These are phyloP conservation scores for Cryptosporidium xiaoi DNA, from an alignment of 169 alveolate genomes.

Conservation along the genomic window DNA sequence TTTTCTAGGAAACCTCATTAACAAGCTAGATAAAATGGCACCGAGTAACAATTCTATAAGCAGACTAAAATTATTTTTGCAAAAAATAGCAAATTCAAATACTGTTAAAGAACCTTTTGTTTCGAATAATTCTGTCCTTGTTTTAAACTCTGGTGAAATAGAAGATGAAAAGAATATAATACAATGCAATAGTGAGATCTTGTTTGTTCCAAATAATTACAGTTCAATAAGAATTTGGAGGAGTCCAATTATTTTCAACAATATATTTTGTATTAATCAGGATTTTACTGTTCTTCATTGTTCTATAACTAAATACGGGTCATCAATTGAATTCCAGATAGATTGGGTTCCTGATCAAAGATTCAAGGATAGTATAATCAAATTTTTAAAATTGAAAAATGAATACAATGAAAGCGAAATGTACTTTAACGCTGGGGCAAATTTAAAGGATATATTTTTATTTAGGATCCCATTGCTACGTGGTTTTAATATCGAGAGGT, in stretches of 20 bases:
- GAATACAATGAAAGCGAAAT: conserved; percentile 2
- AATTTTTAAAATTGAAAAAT: neutral
- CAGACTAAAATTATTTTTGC: neutral
- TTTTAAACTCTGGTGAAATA: conserved; percentile 35
- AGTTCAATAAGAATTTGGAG: conserved; percentile 35
- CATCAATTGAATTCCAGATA: conserved; percentile 16
- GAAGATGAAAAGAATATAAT: neutral
- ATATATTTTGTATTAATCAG: neutral
- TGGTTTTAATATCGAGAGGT: conserved; percentile 7
- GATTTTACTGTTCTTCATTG: conserved; percentile 28
- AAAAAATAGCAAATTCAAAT: neutral
- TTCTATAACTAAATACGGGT: neutral
- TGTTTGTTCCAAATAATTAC: conserved; percentile 10
- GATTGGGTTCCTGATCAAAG: conserved; percentile 39
- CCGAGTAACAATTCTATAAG: neutral
- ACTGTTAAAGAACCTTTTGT: neutral
- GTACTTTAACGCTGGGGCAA: neutral
- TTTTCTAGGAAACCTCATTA: neutral
- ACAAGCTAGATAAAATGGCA: neutral
- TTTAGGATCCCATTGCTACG: conserved; percentile 28
- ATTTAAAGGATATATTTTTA: neutral
- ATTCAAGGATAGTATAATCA: neutral
- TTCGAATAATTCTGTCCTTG: conserved; percentile 19
- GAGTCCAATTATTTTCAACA: conserved; percentile 15
- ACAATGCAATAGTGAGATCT: neutral